These are phyloP conservation scores for Mucuna pruriens DNA, from an alignment of 306 rosid species.

Conservation along the genomic window DNA sequence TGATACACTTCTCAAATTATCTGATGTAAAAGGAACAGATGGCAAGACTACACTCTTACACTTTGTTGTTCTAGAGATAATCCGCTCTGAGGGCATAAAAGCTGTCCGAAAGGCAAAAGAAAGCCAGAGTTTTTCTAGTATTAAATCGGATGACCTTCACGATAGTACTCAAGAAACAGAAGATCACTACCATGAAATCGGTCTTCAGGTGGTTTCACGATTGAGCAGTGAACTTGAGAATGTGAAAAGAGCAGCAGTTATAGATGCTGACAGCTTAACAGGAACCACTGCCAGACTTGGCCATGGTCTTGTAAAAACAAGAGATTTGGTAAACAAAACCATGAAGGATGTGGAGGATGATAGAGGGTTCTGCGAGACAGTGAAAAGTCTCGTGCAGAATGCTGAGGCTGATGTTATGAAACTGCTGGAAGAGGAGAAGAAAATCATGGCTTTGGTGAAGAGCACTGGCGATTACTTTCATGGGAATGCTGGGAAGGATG, in stretches of 20 bases:
- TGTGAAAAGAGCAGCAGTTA: conserved; percentile 74
- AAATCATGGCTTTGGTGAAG: conserved; percentile 79
- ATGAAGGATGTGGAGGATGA: conserved; percentile 56
- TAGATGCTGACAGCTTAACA: conserved; percentile 81
- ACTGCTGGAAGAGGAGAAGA: conserved; percentile 83
- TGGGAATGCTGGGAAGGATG: conserved; percentile 80
- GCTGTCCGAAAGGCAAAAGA: conserved; percentile 64
- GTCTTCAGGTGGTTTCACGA: conserved; percentile 78
- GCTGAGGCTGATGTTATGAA: conserved; percentile 66
- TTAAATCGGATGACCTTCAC: conserved; percentile 59
- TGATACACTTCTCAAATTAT: conserved; percentile 90
- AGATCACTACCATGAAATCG: conserved; percentile 64
- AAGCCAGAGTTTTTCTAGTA: conserved; percentile 59
- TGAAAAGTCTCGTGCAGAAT: conserved; percentile 65
- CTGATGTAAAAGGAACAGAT: conserved; percentile 94
- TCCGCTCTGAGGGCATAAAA: conserved; percentile 91
- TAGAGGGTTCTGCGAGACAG: conserved; percentile 56
- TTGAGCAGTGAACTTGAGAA: conserved; percentile 82
- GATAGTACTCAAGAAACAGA: conserved; percentile 54
- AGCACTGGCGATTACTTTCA: conserved; percentile 95
- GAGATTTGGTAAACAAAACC: conserved; percentile 57
- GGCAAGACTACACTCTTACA: conserved; percentile 97
- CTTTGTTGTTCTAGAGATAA: conserved; percentile 93
- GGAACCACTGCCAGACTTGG: conserved; percentile 82
- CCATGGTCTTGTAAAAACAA: conserved; percentile 52